phyloP scores from a whole-genome alignment of 176 grass and related monocot species.

The Eleusine indica region DNA sequence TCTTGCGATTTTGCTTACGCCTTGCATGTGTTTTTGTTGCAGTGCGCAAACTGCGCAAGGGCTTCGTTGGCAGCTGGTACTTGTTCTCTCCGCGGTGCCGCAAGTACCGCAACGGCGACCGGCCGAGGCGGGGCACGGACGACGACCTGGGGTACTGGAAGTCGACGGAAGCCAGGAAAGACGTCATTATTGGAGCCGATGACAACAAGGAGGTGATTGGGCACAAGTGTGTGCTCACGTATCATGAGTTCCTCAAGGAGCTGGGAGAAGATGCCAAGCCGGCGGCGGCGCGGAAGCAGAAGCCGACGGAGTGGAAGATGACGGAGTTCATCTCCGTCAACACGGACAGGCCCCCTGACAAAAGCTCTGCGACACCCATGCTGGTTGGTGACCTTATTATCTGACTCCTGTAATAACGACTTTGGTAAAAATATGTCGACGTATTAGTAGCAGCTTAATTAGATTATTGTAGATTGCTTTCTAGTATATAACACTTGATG shows the following conservation, averaged over 20 bases:
- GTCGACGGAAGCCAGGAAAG: background rate
- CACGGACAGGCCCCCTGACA: background rate
- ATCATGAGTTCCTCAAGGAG: background rate
- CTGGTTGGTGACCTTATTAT: background rate
- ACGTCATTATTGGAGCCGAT: background rate
- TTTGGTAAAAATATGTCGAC: too few relatives aligned
- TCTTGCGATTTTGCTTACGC: background rate
- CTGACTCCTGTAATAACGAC: too few relatives aligned
- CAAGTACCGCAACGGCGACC: background rate
- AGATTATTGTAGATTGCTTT: too few relatives aligned
- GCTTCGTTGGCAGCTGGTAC: background rate
- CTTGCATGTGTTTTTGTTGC: too few relatives aligned
- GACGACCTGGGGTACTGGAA: constrained; percentile 13
- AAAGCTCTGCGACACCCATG: background rate
- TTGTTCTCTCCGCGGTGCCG: constrained; percentile 9
- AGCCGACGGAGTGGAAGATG: constrained; percentile 35
- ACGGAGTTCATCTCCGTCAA: constrained; percentile 11
- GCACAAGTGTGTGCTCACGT: background rate
- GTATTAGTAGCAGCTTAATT: too few relatives aligned
- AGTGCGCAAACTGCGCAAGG: background rate
- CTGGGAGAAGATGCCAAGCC: background rate
- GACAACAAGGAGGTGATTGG: background rate
- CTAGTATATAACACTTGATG: background rate
- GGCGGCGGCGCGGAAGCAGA: background rate
- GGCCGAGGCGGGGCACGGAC: constrained; percentile 5